Conservation (phyloP, 169 alveolate genomes). For the Eimeria necatrix region DNA sequence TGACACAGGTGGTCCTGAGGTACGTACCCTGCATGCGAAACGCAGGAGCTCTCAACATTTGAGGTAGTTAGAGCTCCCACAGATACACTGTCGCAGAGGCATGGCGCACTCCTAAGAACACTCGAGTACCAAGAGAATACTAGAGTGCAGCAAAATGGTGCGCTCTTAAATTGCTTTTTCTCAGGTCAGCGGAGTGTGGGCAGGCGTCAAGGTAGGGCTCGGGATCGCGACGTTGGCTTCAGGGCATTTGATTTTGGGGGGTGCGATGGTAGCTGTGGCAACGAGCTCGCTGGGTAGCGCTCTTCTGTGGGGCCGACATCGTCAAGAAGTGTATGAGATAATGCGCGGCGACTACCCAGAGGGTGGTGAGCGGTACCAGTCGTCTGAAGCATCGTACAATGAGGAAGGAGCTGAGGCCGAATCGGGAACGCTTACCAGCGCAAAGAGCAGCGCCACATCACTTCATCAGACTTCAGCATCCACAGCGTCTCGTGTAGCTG, state of each 20-base stretch:
- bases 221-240: conserved; percentile 77
- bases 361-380: conserved; percentile 4
- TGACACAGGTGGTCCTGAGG: conserved; percentile 76
- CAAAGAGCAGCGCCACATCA: background rate
- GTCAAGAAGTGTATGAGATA: conserved; percentile 61
- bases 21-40: background rate
- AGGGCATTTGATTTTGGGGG: conserved; percentile 75
- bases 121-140: background rate
- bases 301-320: conserved; percentile 75
- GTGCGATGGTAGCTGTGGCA: conserved; percentile 77
- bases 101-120: no score
- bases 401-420: background rate
- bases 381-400: background rate
- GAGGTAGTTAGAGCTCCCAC: no score
- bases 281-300: conserved; percentile 77
- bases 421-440: background rate
- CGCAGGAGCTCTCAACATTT: background rate
- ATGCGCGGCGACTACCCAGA: conserved; percentile 56
- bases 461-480: background rate
- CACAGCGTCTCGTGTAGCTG: background rate
- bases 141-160: background rate
- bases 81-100: no score
- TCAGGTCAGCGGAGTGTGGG: conserved; percentile 79
- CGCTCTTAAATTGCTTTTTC: background rate
- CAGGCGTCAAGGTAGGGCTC: conserved; percentile 75